Percentiles rank a stretch among this genome's conserved stretches.
Evolutionary conservation across 2,329 filamentous ascomycete genomes (phyloP).

Genomic region (Penicillium sp.): DNA sequence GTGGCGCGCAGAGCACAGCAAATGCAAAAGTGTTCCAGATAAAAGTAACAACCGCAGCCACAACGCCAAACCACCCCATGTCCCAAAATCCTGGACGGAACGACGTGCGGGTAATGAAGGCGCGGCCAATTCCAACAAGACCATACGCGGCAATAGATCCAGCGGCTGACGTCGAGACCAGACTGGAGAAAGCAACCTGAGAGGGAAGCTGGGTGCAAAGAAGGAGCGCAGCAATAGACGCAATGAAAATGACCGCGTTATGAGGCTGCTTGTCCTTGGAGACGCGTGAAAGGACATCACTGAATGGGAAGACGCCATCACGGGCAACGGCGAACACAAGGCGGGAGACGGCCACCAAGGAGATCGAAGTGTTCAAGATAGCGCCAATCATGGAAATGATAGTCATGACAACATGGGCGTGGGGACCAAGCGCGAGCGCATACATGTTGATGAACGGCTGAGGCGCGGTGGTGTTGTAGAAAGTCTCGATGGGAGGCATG

Average conservation of each 20-base stretch:
- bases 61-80: constrained; percentile 49
- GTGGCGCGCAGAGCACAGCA: constrained; percentile 52
- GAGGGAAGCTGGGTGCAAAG: constrained; percentile 63
- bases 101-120: constrained; percentile 50
- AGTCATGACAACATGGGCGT: constrained; percentile 34
- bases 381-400: constrained; percentile 29
- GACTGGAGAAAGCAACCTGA: constrained; percentile 53
- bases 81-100: constrained; percentile 55
- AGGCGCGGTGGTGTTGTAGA: constrained; percentile 37
- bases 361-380: constrained; percentile 57
- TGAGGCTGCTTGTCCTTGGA: constrained; percentile 59
- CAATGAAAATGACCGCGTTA: constrained; percentile 62
- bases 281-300: constrained; percentile 58
- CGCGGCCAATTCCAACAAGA: constrained; percentile 51
- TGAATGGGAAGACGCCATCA: constrained; percentile 63
- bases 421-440: constrained; percentile 30
- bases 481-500: constrained; percentile 40
- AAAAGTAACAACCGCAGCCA: constrained; percentile 51
- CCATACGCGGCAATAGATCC: constrained; percentile 55
- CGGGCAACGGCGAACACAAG: constrained; percentile 64
- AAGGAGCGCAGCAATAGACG: constrained; percentile 56
- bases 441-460: constrained; percentile 38
- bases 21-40: constrained; percentile 57
- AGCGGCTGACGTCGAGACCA: constrained; percentile 55
- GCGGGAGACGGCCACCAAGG: constrained; percentile 60